Conservation (phyloP, 2,329 filamentous ascomycete species). For the Colletotrichum sp. region DNA sequence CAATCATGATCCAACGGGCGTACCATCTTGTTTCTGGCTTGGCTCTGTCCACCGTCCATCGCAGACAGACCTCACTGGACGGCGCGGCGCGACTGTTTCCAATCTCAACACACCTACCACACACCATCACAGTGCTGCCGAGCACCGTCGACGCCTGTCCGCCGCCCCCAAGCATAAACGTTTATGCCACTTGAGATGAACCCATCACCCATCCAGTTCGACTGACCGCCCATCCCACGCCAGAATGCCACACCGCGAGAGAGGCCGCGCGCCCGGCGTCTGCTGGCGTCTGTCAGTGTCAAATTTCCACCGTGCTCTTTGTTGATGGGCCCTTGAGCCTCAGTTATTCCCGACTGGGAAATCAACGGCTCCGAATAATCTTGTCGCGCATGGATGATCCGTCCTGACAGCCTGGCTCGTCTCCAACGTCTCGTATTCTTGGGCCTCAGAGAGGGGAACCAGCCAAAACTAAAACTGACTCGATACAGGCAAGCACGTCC, state of each 20-base stretch:
- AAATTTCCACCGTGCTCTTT: not conserved
- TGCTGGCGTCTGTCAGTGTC: not conserved
- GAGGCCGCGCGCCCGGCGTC: not conserved
- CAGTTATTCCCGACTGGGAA: conserved; percentile 8
- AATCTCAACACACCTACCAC: not conserved
- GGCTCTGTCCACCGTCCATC: not conserved
- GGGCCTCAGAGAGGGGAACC: not conserved
- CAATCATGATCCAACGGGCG: not conserved
- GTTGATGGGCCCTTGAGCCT: conserved; percentile 7
- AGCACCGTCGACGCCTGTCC: not conserved
- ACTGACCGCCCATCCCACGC: not conserved
- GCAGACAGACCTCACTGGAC: not conserved
- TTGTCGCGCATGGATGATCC: conserved; percentile 11
- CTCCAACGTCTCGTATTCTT: conserved; percentile 19
- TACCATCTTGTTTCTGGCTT: not conserved
- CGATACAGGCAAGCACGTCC: conserved; percentile 17
- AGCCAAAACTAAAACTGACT: conserved; percentile 16
- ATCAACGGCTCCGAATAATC: conserved; percentile 13
- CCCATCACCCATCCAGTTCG: not conserved
- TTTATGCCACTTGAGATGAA: conserved; percentile 11
- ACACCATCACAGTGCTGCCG: not conserved
- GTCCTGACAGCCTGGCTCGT: conserved; percentile 12
- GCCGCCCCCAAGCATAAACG: not conserved
- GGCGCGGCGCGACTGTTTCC: not conserved
- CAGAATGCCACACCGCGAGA: not conserved